Conservation (phyloP, 148 eudicot species). For the Cornus kousa region DNA sequence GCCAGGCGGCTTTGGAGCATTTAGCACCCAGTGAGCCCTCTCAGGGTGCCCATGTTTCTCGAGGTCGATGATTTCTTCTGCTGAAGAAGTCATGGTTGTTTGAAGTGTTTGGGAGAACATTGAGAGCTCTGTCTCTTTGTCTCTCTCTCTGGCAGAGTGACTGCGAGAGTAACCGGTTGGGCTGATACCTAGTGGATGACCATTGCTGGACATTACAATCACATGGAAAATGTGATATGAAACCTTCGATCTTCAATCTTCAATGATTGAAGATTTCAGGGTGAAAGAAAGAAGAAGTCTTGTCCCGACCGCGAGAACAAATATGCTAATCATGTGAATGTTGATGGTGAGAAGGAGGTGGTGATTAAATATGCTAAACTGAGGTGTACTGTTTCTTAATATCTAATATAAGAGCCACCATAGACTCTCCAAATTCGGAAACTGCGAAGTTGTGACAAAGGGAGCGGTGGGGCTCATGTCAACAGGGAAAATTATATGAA, state of each 20-base stretch:
- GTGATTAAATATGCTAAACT: background rate
- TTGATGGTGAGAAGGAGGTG: background rate
- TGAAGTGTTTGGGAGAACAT: constrained; percentile 52
- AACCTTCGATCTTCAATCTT: background rate
- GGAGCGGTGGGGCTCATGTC: too few species aligned
- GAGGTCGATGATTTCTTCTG: constrained; percentile 1
- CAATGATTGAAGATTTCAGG: background rate
- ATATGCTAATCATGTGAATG: background rate
- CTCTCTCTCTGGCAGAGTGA: background rate
- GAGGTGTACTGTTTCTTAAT: too few species aligned
- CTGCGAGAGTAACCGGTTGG: background rate
- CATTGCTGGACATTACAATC: background rate
- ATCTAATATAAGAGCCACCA: too few species aligned
- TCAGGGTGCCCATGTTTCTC: constrained; percentile 5
- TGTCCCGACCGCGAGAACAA: background rate
- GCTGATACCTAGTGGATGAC: background rate
- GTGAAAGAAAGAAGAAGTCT: background rate
- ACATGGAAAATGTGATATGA: background rate
- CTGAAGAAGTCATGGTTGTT: constrained; percentile 13
- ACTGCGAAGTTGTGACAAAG: too few species aligned
- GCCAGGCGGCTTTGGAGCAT: constrained; percentile 35
- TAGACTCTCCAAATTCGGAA: too few species aligned
- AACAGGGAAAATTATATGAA: too few species aligned
- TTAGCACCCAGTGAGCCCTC: constrained; percentile 29
- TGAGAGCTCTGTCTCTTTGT: constrained; percentile 16